Evolutionary conservation across 2,329 filamentous ascomycete genomes (phyloP), one percentile per base, ranked within the genome.

Genomic region (Esteya vermicola): DNA sequence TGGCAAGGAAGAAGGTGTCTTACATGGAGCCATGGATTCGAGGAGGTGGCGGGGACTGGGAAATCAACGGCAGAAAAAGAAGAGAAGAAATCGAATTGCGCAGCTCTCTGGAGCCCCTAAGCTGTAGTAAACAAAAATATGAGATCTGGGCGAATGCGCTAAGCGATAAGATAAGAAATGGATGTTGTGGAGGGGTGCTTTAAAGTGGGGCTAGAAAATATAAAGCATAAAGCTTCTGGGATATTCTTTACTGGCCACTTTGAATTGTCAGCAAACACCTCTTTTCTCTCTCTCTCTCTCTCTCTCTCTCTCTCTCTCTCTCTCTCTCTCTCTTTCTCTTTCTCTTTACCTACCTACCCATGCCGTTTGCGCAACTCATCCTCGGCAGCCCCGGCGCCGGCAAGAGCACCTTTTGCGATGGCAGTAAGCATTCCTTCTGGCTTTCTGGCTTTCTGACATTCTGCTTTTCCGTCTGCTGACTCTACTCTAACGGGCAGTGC

Each of bases 371-470:
- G 43, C 83, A 93, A 63, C 77, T 95, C 33, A 78, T 94, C 28
- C 78, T 94, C 52, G 91, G 91, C n/a, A 89, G 88, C 49, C 91
- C 91, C 7, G 91, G 91, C 52, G 78, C 86, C 23, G 91, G 91
- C 45, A 98, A 98, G 65, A 95, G 86, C 48, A 98, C 91, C 8
- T 95, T 94, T 58, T 96, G 89, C 67, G 85, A 96, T 76, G 91
- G 91, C 56, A 94, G 76, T 80, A 59, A 58, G 75, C 20, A 22
- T 10, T 18, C 1, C 13, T 19, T 14, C n/a, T 27, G 23, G 37
- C 31, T 27, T 3, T 12, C 28, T 30, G n/a, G n/a, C 9, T 35
- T 10, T 16, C 16, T 18, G 13, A 6, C 9, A 12, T 13, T 7
- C 12, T 20, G 14, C 30, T 33, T 9, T 13, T 35, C 6, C 36